Conservation (phyloP, 2,329 filamentous ascomycete species). For the Clonostachys chloroleuca region DNA sequence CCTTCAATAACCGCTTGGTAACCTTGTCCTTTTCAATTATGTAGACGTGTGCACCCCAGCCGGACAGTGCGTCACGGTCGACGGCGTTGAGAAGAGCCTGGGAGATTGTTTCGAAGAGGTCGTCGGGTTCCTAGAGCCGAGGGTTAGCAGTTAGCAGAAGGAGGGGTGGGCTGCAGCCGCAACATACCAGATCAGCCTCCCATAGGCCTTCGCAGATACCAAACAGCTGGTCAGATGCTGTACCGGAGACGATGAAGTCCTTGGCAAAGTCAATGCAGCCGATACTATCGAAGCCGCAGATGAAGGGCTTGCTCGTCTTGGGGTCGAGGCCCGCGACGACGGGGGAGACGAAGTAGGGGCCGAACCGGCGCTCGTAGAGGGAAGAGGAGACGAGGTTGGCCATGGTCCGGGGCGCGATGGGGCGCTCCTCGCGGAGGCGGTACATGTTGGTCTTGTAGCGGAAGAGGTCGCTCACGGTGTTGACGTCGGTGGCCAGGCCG, state of each 20-base stretch:
- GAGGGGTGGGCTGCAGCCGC: neutral
- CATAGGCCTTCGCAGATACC: conserved; percentile 97
- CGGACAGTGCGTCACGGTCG: conserved; percentile 92
- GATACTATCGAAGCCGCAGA: conserved; percentile 98
- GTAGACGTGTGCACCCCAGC: conserved; percentile 98
- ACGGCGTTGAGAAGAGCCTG: conserved; percentile 94
- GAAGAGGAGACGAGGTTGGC: conserved; percentile 90
- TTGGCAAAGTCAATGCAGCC: conserved; percentile 99
- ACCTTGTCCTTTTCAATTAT: conserved; percentile 99
- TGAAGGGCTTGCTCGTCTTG: conserved; percentile 92
- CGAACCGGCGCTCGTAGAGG: conserved; percentile 94
- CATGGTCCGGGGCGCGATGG: conserved; percentile 91
- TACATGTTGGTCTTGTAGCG: conserved; percentile 99
- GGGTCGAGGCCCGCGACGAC: conserved; percentile 94
- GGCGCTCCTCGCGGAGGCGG: conserved; percentile 93
- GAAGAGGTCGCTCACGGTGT: conserved; percentile 93
- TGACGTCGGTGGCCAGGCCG: conserved; percentile 92
- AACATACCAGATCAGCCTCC: conserved; percentile 89
- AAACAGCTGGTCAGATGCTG: conserved; percentile 94
- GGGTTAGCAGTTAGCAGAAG: neutral
- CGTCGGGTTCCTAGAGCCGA: conserved; percentile 67
- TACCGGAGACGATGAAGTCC: conserved; percentile 98
- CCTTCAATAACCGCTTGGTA: conserved; percentile 97
- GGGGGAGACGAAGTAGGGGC: conserved; percentile 92
- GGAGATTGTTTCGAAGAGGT: conserved; percentile 97